phyloP scores from a whole-genome alignment of 345 rosid species.

The Moringa oleifera region DNA sequence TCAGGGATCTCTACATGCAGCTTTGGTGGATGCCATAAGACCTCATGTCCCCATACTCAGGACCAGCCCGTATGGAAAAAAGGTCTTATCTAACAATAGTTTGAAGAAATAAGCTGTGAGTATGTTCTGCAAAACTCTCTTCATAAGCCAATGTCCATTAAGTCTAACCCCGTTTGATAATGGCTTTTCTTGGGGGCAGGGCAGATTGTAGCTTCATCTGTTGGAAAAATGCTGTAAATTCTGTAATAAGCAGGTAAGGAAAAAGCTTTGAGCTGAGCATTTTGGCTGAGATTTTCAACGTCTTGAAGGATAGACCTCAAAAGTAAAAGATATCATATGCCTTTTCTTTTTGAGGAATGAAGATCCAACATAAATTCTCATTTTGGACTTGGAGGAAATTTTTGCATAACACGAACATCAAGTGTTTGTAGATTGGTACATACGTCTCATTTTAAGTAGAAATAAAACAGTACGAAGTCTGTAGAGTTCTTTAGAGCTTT shows the following conservation, averaged over 20 bases:
- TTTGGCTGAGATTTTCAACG: slow-evolving; percentile 1
- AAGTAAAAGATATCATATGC: background rate
- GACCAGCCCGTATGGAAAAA: slow-evolving; percentile 79
- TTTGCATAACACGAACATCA: slow-evolving; percentile 16
- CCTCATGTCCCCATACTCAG: slow-evolving; percentile 53
- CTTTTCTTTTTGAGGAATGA: background rate
- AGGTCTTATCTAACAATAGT: slow-evolving; percentile 60
- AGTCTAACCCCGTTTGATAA: background rate
- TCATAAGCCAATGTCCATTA: background rate
- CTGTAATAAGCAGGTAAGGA: slow-evolving; percentile 34
- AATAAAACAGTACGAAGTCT: slow-evolving; percentile 25
- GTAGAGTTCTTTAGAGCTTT: background rate
- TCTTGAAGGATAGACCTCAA: slow-evolving; percentile 15
- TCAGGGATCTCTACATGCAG: slow-evolving; percentile 56
- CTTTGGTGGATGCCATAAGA: slow-evolving; percentile 63
- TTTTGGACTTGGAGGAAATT: slow-evolving; percentile 13
- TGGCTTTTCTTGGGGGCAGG: slow-evolving; percentile 6
- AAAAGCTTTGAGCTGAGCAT: slow-evolving; percentile 12
- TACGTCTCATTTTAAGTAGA: slow-evolving; percentile 16
- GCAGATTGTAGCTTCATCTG: slow-evolving; percentile 25
- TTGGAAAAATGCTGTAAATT: slow-evolving; percentile 32
- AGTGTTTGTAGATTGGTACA: slow-evolving; percentile 14
- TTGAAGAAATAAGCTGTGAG: slow-evolving; percentile 47
- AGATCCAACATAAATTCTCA: no score
- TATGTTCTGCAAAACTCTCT: slow-evolving; percentile 2